phyloP scores from a whole-genome alignment of 2,329 filamentous ascomycete genomes.

The Colletotrichum magnum region DNA sequence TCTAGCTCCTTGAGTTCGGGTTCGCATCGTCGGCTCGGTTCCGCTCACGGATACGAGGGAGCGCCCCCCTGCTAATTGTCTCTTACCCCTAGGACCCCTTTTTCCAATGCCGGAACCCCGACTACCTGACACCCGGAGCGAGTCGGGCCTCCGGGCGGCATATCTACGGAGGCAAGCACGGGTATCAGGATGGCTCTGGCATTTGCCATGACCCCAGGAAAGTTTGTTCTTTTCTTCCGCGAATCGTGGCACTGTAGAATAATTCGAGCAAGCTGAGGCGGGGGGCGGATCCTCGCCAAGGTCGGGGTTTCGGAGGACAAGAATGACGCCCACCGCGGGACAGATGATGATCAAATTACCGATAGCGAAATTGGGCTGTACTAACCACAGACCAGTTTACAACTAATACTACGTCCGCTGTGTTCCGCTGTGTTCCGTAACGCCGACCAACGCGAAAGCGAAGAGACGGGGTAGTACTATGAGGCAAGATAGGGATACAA shows the following conservation, averaged over 20 bases:
- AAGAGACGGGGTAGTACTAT: not conserved
- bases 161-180: constrained; percentile 11
- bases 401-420: not conserved
- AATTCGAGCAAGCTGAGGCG: not conserved
- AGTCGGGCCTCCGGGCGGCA: not conserved
- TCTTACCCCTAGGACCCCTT: not conserved
- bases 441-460: constrained; percentile 15
- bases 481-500: not conserved
- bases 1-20: constrained; percentile 14
- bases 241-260: not conserved
- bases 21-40: constrained; percentile 31
- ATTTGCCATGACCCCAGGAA: constrained; percentile 13
- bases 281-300: not conserved
- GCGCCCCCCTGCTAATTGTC: not conserved
- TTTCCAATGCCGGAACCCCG: not conserved
- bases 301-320: constrained; percentile 4
- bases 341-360: constrained; percentile 20
- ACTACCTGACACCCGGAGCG: constrained; percentile 18
- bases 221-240: not conserved
- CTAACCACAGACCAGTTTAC: too few species aligned
- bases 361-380: constrained; percentile 15
- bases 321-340: constrained; percentile 4
- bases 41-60: constrained; percentile 21
- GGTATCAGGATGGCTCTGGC: constrained; percentile 9
- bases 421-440: not conserved